A percentile compares a stretch with the other conserved stretches of the same genome.
phyloP scores from a whole-genome alignment of 495 filamentous ascomycete genomes.

The Trichoderma gamsii region DNA sequence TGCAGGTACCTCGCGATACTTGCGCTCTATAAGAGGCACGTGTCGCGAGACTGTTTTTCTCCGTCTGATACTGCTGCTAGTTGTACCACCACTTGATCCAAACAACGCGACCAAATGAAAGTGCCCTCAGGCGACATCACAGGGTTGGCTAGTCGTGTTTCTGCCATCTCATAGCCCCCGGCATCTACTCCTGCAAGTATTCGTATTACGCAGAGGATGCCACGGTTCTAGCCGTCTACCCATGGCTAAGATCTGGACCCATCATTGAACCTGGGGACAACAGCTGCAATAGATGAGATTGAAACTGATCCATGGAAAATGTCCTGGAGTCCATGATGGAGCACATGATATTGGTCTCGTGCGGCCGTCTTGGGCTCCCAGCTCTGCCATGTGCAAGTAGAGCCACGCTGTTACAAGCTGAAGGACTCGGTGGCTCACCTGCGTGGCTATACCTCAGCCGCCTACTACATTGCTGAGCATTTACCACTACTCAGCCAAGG shows the following conservation, averaged over 20 bases:
- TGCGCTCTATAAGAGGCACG: neutral
- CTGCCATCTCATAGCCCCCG: neutral
- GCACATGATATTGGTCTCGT: neutral
- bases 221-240: neutral
- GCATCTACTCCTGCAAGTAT: neutral
- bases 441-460: too few species aligned
- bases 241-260: neutral
- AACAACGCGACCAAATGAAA: neutral
- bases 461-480: too few species aligned
- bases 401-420: neutral
- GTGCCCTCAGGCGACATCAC: neutral
- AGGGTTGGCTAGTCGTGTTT: neutral
- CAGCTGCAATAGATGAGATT: conserved; percentile 3
- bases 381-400: too few species aligned
- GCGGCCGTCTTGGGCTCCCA: neutral
- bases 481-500: too few species aligned
- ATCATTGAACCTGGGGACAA: neutral
- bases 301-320: neutral
- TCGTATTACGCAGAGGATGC: neutral
- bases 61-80: too few species aligned
- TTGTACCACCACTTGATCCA: too few species aligned
- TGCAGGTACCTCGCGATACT: neutral
- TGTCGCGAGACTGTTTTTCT: too few species aligned
- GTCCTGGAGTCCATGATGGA: neutral
- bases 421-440: neutral